Percentiles rank a stretch among this genome's conserved stretches.
Conservation (phyloP, 345 rosid genomes). For the Nasturtium officinale region DNA sequence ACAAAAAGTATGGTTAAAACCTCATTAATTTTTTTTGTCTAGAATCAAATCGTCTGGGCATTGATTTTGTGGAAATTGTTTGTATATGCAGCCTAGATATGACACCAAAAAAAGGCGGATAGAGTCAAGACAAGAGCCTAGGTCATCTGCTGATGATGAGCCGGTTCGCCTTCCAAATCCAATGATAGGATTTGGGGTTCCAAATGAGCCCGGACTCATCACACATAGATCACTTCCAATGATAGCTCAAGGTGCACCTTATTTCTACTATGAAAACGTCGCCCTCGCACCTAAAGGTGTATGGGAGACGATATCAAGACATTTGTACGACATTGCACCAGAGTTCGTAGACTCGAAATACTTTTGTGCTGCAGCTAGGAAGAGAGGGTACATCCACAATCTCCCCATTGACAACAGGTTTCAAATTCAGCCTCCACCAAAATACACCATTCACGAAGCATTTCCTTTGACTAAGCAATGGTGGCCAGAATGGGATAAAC, state of each 20-base stretch:
- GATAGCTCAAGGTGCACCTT: slow-evolving; percentile 69
- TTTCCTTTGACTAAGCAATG: slow-evolving; percentile 68
- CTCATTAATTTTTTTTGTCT: background rate
- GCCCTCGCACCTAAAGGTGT: slow-evolving; percentile 93
- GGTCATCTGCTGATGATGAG: slow-evolving; percentile 46
- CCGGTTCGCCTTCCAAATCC: slow-evolving; percentile 72
- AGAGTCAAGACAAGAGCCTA: slow-evolving; percentile 28
- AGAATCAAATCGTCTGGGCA: background rate
- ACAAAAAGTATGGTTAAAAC: slow-evolving; percentile 52
- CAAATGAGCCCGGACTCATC: slow-evolving; percentile 45
- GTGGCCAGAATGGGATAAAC: slow-evolving; percentile 93
- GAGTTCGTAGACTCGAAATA: slow-evolving; percentile 85
- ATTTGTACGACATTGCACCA: slow-evolving; percentile 67
- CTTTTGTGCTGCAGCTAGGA: slow-evolving; percentile 88
- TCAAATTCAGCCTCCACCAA: slow-evolving; percentile 74
- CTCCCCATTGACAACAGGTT: slow-evolving; percentile 66
- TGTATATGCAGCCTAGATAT: slow-evolving; percentile 46
- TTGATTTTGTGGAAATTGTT: slow-evolving; percentile 13
- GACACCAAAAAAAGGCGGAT: slow-evolving; percentile 60
- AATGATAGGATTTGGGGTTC: slow-evolving; percentile 91
- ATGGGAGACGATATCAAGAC: slow-evolving; percentile 82
- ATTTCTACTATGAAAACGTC: slow-evolving; percentile 87
- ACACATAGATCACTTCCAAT: slow-evolving; percentile 60
- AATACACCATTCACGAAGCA: slow-evolving; percentile 69
- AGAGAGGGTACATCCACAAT: slow-evolving; percentile 88